phyloP scores from a whole-genome alignment of 768 basidiomycete genomes.

The Lyophyllum shimeji region DNA sequence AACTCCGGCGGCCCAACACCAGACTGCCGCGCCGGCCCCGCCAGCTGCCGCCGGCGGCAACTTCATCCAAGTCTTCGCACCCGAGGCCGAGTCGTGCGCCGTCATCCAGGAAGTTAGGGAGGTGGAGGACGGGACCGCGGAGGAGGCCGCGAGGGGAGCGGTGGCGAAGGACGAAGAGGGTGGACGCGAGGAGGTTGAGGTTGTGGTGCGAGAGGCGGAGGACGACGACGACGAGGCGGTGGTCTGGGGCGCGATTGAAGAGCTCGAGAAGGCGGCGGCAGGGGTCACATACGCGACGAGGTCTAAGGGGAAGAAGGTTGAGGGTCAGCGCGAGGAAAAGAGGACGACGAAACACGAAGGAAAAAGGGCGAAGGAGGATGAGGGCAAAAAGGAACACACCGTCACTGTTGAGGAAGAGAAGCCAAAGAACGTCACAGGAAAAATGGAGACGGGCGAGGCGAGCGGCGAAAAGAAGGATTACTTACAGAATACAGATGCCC shows the following conservation, averaged over 20 bases:
- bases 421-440: background rate
- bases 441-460: background rate
- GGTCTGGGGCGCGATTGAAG: background rate
- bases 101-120: background rate
- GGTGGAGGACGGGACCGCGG: no score
- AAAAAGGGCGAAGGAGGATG: background rate
- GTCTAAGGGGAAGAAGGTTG: background rate
- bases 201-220: background rate
- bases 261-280: background rate
- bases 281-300: background rate
- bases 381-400: background rate
- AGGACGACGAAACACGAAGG: background rate
- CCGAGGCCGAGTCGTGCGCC: background rate
- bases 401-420: background rate
- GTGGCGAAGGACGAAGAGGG: background rate
- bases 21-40: background rate
- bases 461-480: background rate
- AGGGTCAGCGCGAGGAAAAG: background rate
- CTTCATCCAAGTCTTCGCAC: background rate
- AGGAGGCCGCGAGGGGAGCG: background rate
- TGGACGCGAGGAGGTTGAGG: background rate
- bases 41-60: background rate
- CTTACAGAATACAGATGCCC: background rate
- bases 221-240: background rate
- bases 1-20: background rate